A percentile compares a stretch with the other conserved stretches of the same genome.
Evolutionary conservation across 345 rosid genomes (phyloP).

Genomic region (Barbarea vulgaris): DNA sequence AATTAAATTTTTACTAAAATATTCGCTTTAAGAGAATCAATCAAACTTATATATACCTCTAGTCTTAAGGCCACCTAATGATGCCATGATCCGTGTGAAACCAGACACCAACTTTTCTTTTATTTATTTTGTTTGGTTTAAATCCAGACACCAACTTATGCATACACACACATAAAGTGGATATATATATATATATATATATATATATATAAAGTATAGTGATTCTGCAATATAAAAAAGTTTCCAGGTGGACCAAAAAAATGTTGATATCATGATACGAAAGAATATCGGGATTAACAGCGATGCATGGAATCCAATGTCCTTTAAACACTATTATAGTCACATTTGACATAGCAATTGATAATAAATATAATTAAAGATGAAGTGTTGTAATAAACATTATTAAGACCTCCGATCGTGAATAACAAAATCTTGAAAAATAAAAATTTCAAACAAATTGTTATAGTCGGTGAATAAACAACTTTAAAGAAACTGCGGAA

Average conservation of each 20-base stretch:
- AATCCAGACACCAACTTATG: slow-evolving; percentile 2
- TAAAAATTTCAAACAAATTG: neutral
- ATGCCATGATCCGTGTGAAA: slow-evolving; percentile 16
- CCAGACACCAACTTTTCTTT: neutral
- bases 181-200: too few species aligned
- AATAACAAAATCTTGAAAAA: slow-evolving; percentile 3
- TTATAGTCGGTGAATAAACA: neutral
- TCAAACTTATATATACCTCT: neutral
- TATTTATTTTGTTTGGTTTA: too few species aligned
- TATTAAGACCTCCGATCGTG: neutral
- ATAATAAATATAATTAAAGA: neutral
- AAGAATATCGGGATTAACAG: slow-evolving; percentile 13
- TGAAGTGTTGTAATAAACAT: neutral
- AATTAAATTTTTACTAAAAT: neutral
- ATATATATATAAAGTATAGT: neutral
- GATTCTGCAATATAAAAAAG: slow-evolving; percentile 21
- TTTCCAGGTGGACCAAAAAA: slow-evolving; percentile 36
- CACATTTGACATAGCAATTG: slow-evolving; percentile 8
- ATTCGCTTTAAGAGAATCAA: neutral
- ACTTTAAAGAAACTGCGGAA: neutral
- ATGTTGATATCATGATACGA: slow-evolving; percentile 32
- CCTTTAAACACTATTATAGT: slow-evolving; percentile 2
- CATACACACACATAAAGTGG: neutral
- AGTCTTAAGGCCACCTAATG: neutral
- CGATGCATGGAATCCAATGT: slow-evolving; percentile 40